Percentiles rank a stretch among this genome's conserved stretches.
Evolutionary conservation across 176 grass and related monocot species (phyloP).

Genomic region (Aegilops umbellulata): DNA sequence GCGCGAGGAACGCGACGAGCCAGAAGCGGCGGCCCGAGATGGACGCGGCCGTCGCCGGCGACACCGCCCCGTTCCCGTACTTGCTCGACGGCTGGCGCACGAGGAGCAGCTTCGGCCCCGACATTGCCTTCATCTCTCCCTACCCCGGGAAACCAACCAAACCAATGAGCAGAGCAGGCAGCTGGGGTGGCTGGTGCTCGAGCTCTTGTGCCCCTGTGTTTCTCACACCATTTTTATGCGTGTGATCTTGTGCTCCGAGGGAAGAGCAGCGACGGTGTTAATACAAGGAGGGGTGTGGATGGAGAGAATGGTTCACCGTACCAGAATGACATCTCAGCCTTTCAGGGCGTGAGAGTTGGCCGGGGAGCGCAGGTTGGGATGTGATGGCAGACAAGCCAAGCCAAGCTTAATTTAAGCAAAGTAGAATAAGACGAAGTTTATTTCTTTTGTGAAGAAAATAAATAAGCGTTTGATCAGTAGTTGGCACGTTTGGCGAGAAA

Average conservation of each 20-base stretch:
- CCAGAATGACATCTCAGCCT: conserved; percentile 29
- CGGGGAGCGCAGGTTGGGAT: conserved; percentile 26
- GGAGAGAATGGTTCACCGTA: background rate
- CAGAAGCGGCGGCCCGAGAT: conserved; percentile 39
- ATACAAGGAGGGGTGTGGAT: conserved; percentile 2
- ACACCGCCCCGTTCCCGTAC: conserved; percentile 19
- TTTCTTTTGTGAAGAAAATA: background rate
- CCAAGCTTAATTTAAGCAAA: conserved; percentile 28
- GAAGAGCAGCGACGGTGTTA: conserved; percentile 7
- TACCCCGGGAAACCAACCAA: background rate
- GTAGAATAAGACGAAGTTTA: conserved; percentile 27
- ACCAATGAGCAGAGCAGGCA: background rate
- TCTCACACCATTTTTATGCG: background rate
- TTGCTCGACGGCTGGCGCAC: conserved; percentile 44
- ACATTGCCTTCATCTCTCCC: conserved; percentile 25
- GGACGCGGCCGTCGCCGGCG: conserved; percentile 5
- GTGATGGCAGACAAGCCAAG: conserved; percentile 12
- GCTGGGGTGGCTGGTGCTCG: background rate
- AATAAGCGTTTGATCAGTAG: conserved; percentile 22
- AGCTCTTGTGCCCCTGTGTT: background rate
- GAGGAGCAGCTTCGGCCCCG: conserved; percentile 37
- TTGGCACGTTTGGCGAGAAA: conserved; percentile 46
- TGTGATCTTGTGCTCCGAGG: background rate
- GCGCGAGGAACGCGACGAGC: conserved; percentile 52
- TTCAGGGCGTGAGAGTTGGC: background rate